A percentile compares a stretch with the other conserved stretches of the same genome.
Conservation (phyloP, 371 early-diverging fungal genomes). For the Actinomucor elegans region DNA sequence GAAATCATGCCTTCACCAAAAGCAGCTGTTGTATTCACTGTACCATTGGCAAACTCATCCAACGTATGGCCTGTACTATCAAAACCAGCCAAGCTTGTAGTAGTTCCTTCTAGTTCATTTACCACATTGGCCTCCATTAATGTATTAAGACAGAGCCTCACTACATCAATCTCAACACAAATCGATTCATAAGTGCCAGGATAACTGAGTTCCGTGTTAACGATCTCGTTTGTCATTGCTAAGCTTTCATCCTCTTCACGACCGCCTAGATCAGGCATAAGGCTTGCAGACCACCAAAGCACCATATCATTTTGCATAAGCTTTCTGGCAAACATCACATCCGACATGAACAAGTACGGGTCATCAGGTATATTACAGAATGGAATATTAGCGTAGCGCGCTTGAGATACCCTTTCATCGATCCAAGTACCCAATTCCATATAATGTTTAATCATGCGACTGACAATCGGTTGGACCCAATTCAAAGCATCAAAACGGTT, state of each 20-base stretch:
- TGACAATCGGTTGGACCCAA: slow-evolving; percentile 78
- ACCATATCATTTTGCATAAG: slow-evolving; percentile 75
- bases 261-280: slow-evolving; percentile 89
- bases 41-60: slow-evolving; percentile 53
- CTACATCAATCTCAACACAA: slow-evolving; percentile 84
- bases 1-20: slow-evolving; percentile 69
- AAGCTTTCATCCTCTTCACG: slow-evolving; percentile 79
- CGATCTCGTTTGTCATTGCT: slow-evolving; percentile 52
- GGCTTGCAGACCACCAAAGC: slow-evolving; percentile 88
- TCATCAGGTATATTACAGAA: slow-evolving; percentile 89
- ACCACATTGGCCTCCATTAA: slow-evolving; percentile 72
- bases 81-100: slow-evolving; percentile 48
- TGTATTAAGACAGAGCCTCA: slow-evolving; percentile 80
- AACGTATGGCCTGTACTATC: slow-evolving; percentile 44
- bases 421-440: slow-evolving; percentile 74
- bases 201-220: slow-evolving; percentile 69
- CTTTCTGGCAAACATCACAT: slow-evolving; percentile 81
- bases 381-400: slow-evolving; percentile 88
- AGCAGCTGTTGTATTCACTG: slow-evolving; percentile 32
- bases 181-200: slow-evolving; percentile 79
- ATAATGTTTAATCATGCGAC: slow-evolving; percentile 73
- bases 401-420: slow-evolving; percentile 69
- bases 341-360: slow-evolving; percentile 74
- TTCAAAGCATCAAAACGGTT: slow-evolving; percentile 75
- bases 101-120: slow-evolving; percentile 76